These are phyloP conservation scores for Aspergillus sclerotioniger DNA, from an alignment of 495 filamentous ascomycete species.

Conservation along the genomic window DNA sequence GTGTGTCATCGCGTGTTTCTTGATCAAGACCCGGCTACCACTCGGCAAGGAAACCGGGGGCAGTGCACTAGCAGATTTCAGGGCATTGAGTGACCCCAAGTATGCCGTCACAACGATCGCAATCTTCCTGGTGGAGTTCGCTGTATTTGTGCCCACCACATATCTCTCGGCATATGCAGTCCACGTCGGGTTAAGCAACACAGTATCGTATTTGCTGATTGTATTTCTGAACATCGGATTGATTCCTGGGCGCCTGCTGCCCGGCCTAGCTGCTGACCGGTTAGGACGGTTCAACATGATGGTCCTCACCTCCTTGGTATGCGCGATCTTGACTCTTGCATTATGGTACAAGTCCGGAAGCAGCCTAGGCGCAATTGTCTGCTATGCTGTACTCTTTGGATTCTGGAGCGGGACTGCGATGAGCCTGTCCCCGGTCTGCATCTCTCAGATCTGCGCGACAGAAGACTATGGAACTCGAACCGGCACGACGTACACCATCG, in stretches of 20 bases:
- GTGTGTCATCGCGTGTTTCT: slow-evolving; percentile 26
- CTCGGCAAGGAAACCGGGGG: slow-evolving; percentile 15
- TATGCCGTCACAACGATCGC: slow-evolving; percentile 54
- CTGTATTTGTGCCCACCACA: slow-evolving; percentile 67
- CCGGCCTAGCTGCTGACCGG: slow-evolving; percentile 63
- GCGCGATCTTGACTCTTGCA: slow-evolving; percentile 49
- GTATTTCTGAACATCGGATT: slow-evolving; percentile 51
- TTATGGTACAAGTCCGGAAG: slow-evolving; percentile 46
- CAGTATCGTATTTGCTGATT: slow-evolving; percentile 56
- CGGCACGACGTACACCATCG: slow-evolving; percentile 59
- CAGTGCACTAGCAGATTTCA: slow-evolving; percentile 19
- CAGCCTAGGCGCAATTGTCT: slow-evolving; percentile 46
- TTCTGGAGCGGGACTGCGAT: slow-evolving; percentile 58
- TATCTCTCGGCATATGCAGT: slow-evolving; percentile 66
- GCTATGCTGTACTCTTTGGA: slow-evolving; percentile 61
- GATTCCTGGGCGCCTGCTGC: slow-evolving; percentile 43
- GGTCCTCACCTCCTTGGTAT: slow-evolving; percentile 47
- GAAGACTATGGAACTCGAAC: slow-evolving; percentile 61
- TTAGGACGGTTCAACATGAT: slow-evolving; percentile 71
- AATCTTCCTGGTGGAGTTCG: slow-evolving; percentile 72
- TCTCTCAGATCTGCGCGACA: slow-evolving; percentile 57
- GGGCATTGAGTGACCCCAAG: slow-evolving; percentile 29
- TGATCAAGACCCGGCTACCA: slow-evolving; percentile 25
- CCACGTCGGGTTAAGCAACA: slow-evolving; percentile 13
- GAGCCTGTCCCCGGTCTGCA: slow-evolving; percentile 58